Conservation (phyloP, 192 early-diverging fungal species). For the Diversispora eburnea region DNA sequence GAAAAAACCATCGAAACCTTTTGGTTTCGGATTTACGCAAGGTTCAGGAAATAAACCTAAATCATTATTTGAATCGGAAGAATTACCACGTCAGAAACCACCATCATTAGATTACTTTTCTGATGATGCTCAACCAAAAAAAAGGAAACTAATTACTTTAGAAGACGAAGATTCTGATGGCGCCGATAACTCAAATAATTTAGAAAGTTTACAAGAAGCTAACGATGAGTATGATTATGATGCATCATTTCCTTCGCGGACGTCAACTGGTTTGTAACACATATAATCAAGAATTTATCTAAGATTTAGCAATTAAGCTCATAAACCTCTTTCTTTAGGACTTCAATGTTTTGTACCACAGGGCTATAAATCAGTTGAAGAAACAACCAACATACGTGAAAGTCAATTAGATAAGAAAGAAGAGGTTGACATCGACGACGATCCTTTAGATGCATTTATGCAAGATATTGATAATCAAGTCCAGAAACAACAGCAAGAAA, state of each 20-base stretch:
- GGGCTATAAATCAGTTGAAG: slow-evolving; percentile 2
- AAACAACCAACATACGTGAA: neutral
- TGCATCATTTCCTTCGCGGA: slow-evolving; percentile 18
- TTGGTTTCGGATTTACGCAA: slow-evolving; percentile 25
- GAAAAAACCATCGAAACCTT: slow-evolving; percentile 8
- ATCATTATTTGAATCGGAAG: slow-evolving; percentile 31
- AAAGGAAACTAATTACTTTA: slow-evolving; percentile 29
- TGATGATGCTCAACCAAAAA: slow-evolving; percentile 21
- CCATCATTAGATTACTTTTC: slow-evolving; percentile 11
- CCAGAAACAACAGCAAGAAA: slow-evolving; percentile 38
- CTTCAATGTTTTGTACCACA: slow-evolving; percentile 37
- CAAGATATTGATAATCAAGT: slow-evolving; percentile 59
- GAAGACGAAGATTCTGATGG: slow-evolving; percentile 43
- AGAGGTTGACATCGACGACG: slow-evolving; percentile 53
- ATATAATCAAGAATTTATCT: neutral
- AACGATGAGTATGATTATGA: slow-evolving; percentile 41
- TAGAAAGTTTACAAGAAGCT: slow-evolving; percentile 30
- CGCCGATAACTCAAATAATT: slow-evolving; percentile 33
- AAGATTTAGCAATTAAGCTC: neutral
- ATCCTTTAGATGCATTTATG: slow-evolving; percentile 86
- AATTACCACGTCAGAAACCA: slow-evolving; percentile 26
- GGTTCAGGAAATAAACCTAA: slow-evolving; percentile 30
- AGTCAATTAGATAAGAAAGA: neutral
- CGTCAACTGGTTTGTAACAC: slow-evolving; percentile 23
- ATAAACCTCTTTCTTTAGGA: slow-evolving; percentile 25